Evolutionary conservation across 768 basidiomycete genomes (phyloP).

Genomic region (Pleurotus salmoneostramineus): DNA sequence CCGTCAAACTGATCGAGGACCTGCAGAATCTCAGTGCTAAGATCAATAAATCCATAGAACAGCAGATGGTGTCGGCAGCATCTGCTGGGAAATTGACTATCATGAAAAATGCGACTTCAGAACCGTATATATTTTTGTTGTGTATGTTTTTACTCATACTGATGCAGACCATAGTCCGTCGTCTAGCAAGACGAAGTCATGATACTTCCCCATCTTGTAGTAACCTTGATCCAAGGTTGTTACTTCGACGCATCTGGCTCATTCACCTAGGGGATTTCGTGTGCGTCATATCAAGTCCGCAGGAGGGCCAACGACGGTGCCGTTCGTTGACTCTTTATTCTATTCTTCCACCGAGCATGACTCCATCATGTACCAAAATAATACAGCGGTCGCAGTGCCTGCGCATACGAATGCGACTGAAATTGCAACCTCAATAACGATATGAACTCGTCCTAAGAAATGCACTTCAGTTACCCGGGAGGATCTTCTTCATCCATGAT

Average conservation of each 20-base stretch:
- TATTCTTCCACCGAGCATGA: not conserved
- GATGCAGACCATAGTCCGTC: not conserved
- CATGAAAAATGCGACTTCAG: constrained; percentile 67
- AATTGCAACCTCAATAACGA: not conserved
- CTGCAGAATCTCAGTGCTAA: constrained; percentile 67
- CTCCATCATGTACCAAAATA: constrained; percentile 5
- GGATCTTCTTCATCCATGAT: constrained; percentile 14
- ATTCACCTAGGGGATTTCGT: no score
- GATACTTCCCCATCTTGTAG: not conserved
- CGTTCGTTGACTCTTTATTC: not conserved
- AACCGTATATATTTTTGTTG: constrained; percentile 24
- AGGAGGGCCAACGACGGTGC: no score
- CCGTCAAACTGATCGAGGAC: not conserved
- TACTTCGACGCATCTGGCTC: no score
- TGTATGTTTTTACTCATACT: no score
- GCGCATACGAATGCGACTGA: not conserved
- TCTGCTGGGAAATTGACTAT: constrained; percentile 89
- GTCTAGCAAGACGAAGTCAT: not conserved
- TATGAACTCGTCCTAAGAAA: not conserved
- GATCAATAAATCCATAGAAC: constrained; percentile 89
- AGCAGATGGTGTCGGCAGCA: constrained; percentile 86
- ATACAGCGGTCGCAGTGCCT: not conserved
- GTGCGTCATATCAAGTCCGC: no score
- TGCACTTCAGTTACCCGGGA: constrained; percentile 9
- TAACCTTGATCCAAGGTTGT: no score